These are phyloP conservation scores for Senecio squalidus DNA, from an alignment of 140 eudicot genomes.

Conservation along the genomic window DNA sequence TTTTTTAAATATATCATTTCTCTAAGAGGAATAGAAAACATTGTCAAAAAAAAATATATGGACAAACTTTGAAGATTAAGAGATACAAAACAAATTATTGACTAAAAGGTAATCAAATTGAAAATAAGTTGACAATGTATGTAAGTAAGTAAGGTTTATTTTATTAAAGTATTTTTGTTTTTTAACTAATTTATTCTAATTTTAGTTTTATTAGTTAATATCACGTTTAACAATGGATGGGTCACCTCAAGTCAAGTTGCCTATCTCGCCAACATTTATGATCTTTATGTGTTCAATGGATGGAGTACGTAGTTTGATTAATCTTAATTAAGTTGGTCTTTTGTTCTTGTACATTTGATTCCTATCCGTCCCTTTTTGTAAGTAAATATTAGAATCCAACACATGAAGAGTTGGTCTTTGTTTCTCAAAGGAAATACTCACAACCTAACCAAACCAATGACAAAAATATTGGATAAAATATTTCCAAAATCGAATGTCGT, in stretches of 20 bases:
- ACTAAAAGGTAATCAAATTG: too few species aligned
- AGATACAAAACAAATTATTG: too few species aligned
- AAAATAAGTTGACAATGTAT: too few species aligned
- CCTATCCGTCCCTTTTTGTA: background rate
- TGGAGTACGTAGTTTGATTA: background rate
- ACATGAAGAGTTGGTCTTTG: conserved; percentile 12
- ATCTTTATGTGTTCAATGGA: background rate
- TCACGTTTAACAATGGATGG: too few species aligned
- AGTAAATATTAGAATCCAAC: conserved; percentile 2
- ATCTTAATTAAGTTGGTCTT: background rate
- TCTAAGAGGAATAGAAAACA: too few species aligned
- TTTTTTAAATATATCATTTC: too few species aligned
- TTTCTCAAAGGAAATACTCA: conserved; percentile 17
- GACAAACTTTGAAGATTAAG: too few species aligned
- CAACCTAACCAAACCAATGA: conserved; percentile 29
- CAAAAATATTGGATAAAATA: conserved; percentile 18
- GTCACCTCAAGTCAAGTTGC: conserved; percentile 4
- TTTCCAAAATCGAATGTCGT: conserved; percentile 25
- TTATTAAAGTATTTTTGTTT: too few species aligned
- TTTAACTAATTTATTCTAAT: too few species aligned
- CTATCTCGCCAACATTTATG: background rate
- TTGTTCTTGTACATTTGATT: background rate
- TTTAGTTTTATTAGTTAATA: too few species aligned
- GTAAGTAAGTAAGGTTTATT: too few species aligned
- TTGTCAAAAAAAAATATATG: too few species aligned